Percentiles rank a stretch among this genome's conserved stretches.
These are phyloP conservation scores for Morella rubra DNA, from an alignment of 306 rosid genomes.

Conservation along the genomic window DNA sequence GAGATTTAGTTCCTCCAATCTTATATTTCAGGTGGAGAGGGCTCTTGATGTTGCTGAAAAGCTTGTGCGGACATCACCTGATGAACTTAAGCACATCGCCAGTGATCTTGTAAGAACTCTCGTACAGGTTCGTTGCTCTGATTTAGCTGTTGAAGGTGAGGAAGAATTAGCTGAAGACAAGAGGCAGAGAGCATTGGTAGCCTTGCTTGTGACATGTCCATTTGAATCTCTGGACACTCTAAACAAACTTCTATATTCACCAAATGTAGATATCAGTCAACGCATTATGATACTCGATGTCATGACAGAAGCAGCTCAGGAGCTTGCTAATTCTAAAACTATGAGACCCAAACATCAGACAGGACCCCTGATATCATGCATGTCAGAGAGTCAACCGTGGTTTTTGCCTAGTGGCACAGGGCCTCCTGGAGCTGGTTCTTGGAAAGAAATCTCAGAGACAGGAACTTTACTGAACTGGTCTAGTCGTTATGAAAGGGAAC, in stretches of 20 bases:
- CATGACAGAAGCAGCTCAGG: slow-evolving; percentile 95
- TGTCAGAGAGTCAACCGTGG: slow-evolving; percentile 81
- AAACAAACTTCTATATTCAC: slow-evolving; percentile 80
- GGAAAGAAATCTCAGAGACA: slow-evolving; percentile 73
- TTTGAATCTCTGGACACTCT: slow-evolving; percentile 68
- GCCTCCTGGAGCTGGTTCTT: slow-evolving; percentile 73
- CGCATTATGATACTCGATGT: slow-evolving; percentile 86
- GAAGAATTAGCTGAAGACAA: slow-evolving; percentile 86
- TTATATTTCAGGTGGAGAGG: slow-evolving; percentile 65
- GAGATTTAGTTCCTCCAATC: slow-evolving; percentile 18
- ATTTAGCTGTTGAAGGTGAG: slow-evolving; percentile 84
- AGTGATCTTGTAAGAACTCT: slow-evolving; percentile 79
- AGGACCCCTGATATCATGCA: slow-evolving; percentile 64
- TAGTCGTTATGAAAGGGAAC: slow-evolving; percentile 82
- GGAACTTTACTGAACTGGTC: slow-evolving; percentile 81
- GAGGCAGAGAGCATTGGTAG: slow-evolving; percentile 80
- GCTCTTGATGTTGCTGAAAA: slow-evolving; percentile 88
- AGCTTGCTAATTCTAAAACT: slow-evolving; percentile 68
- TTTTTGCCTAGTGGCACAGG: slow-evolving; percentile 80
- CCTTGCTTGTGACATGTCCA: slow-evolving; percentile 73
- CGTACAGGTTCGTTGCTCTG: slow-evolving; percentile 89
- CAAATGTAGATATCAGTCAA: slow-evolving; percentile 86
- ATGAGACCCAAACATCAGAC: slow-evolving; percentile 53
- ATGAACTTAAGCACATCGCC: slow-evolving; percentile 79
- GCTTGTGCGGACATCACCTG: slow-evolving; percentile 88